Evolutionary conservation across 2,329 filamentous ascomycete species (phyloP).

Genomic region (Mycosphaerella arachidis): DNA sequence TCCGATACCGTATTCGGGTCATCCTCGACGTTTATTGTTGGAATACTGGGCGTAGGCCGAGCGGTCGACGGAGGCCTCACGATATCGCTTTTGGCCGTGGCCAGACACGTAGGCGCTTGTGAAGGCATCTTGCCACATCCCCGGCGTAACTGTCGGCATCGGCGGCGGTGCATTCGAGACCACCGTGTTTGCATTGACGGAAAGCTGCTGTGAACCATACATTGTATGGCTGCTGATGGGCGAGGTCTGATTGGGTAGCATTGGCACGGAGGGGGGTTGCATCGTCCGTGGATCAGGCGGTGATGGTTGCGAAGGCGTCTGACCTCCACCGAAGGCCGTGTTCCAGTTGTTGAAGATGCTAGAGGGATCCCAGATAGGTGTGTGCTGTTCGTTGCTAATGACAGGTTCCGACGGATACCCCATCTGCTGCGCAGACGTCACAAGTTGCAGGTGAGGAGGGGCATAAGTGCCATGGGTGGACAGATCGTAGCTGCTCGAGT

Average conservation of each 20-base stretch:
- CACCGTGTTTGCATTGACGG: constrained; percentile 16
- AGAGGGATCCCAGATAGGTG: constrained; percentile 34
- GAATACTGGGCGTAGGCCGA: constrained; percentile 17
- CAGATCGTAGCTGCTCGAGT: constrained; percentile 18
- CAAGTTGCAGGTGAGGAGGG: constrained; percentile 19
- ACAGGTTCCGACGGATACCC: constrained; percentile 25
- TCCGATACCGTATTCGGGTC: not conserved
- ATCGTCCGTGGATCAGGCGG: constrained; percentile 33
- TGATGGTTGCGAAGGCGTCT: constrained; percentile 41
- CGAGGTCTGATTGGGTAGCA: constrained; percentile 37
- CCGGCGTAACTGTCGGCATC: constrained; percentile 41
- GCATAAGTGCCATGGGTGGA: constrained; percentile 19
- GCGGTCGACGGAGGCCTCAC: constrained; percentile 37
- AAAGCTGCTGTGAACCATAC: constrained; percentile 22
- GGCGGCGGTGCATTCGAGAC: constrained; percentile 18
- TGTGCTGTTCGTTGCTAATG: constrained; percentile 27
- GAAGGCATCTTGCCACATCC: constrained; percentile 50
- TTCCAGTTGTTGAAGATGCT: constrained; percentile 75
- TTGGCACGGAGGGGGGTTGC: constrained; percentile 21
- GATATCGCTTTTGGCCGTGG: constrained; percentile 42
- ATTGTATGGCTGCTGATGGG: constrained; percentile 19
- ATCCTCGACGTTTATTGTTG: constrained; percentile 19
- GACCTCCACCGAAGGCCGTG: constrained; percentile 77
- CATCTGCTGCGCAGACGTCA: constrained; percentile 21
- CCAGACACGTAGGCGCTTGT: constrained; percentile 34